phyloP scores from a whole-genome alignment of 306 rosid species.

The Chamaecrista fasciculata region DNA sequence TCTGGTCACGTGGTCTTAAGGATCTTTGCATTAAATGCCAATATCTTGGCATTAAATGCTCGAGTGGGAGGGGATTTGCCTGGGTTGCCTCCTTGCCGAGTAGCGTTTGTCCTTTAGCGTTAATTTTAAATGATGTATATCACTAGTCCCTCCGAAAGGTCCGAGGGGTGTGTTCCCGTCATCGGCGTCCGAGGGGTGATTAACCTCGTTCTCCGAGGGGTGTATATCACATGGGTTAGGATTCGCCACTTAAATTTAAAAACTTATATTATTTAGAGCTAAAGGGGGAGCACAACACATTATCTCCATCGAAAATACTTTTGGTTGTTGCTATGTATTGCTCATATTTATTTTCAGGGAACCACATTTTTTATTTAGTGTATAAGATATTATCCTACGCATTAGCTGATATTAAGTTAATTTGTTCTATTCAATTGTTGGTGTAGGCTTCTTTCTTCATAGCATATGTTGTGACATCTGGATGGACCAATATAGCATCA shows the following conservation, averaged over 20 bases:
- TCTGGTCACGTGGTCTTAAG: no score
- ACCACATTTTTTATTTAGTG: neutral
- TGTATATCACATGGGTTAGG: no score
- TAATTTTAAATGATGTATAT: no score
- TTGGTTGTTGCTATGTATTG: neutral
- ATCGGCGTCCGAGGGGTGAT: no score
- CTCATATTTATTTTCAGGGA: conserved; percentile 1
- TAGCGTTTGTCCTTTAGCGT: no score
- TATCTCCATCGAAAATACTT: neutral
- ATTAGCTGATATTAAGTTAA: conserved; percentile 16
- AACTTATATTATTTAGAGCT: neutral
- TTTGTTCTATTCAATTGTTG: conserved; percentile 27
- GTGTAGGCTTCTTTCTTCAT: conserved; percentile 87
- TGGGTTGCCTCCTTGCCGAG: no score
- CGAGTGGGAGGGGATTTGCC: no score
- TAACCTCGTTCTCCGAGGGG: no score
- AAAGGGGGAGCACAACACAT: neutral
- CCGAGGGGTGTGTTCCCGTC: no score
- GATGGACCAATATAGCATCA: conserved; percentile 68
- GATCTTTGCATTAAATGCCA: no score
- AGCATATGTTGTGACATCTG: conserved; percentile 58
- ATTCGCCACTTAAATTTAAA: neutral
- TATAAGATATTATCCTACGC: conserved; percentile 1
- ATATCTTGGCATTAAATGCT: no score
- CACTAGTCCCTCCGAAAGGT: no score